Evolutionary conservation across 768 basidiomycete species (phyloP).

Genomic region (Kwoniella shandongensis): DNA sequence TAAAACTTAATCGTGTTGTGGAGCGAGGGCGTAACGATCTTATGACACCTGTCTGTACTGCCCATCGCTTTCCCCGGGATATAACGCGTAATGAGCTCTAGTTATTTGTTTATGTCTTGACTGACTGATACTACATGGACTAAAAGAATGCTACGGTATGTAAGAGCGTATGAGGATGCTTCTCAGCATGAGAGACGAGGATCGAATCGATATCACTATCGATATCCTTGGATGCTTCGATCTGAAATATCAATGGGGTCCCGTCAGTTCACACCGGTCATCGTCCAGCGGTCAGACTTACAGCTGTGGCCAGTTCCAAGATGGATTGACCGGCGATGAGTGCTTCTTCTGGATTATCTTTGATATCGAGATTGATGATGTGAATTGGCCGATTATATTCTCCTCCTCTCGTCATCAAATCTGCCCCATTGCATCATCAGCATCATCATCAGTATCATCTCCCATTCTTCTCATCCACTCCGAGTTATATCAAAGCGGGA

Average conservation of each 20-base stretch:
- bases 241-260: constrained; percentile 57
- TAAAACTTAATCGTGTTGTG: too few relatives aligned
- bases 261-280: too few relatives aligned
- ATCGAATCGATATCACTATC: constrained; percentile 89
- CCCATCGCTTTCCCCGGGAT: too few relatives aligned
- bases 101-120: too few relatives aligned
- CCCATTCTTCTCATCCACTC: too few relatives aligned
- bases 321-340: constrained; percentile 93
- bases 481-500: too few relatives aligned
- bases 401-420: constrained; percentile 80
- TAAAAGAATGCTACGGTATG: constrained; percentile 91
- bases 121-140: neutral
- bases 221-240: constrained; percentile 79
- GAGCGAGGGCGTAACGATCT: too few relatives aligned
- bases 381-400: constrained; percentile 93
- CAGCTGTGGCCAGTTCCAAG: constrained; percentile 82
- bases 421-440: constrained; percentile 48
- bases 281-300: constrained; percentile 56
- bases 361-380: constrained; percentile 96
- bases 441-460: too few relatives aligned
- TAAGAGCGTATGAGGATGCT: constrained; percentile 85
- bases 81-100: too few relatives aligned
- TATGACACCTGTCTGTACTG: too few relatives aligned
- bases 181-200: constrained; percentile 77
- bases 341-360: constrained; percentile 98